Evolutionary conservation across 1,139 yeast genomes (phyloP).

Genomic region (Debaryomyces fabryi): DNA sequence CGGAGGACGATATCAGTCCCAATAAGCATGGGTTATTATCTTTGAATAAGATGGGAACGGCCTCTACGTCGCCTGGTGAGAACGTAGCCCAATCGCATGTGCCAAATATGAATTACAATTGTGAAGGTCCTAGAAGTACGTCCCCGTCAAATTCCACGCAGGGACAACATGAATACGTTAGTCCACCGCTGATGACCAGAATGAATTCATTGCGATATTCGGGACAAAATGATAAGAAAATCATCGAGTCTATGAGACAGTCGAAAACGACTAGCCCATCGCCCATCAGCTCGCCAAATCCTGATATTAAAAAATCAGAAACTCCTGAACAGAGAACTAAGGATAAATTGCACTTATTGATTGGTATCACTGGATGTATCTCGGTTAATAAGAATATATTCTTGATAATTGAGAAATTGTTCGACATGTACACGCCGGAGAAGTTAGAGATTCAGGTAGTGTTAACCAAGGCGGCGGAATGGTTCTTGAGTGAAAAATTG

Average conservation of each 20-base stretch:
- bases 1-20: conserved; percentile 27
- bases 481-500: conserved; percentile 28
- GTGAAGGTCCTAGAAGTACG: conserved; percentile 9
- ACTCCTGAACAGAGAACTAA: conserved; percentile 9
- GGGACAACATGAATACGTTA: neutral
- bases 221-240: conserved; percentile 17
- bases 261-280: conserved; percentile 9
- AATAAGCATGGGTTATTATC: conserved; percentile 24
- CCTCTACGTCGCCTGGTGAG: conserved; percentile 12
- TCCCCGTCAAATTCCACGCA: neutral
- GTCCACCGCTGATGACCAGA: conserved; percentile 15
- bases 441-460: conserved; percentile 31
- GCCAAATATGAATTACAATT: conserved; percentile 8
- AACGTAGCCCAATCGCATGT: conserved; percentile 12
- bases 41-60: conserved; percentile 10
- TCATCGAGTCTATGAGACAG: conserved; percentile 17
- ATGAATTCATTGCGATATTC: conserved; percentile 20
- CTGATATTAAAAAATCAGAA: neutral
- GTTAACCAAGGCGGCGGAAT: conserved; percentile 32
- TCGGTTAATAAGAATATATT: conserved; percentile 27
- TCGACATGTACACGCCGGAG: conserved; percentile 27
- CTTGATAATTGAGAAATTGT: conserved; percentile 30
- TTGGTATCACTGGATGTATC: conserved; percentile 34
- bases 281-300: conserved; percentile 5
- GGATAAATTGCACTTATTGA: conserved; percentile 27